Percentiles rank a stretch among this genome's conserved stretches.
Conservation (phyloP, 2,329 filamentous ascomycete species). For the Neoscytalidium dimidiatum region DNA sequence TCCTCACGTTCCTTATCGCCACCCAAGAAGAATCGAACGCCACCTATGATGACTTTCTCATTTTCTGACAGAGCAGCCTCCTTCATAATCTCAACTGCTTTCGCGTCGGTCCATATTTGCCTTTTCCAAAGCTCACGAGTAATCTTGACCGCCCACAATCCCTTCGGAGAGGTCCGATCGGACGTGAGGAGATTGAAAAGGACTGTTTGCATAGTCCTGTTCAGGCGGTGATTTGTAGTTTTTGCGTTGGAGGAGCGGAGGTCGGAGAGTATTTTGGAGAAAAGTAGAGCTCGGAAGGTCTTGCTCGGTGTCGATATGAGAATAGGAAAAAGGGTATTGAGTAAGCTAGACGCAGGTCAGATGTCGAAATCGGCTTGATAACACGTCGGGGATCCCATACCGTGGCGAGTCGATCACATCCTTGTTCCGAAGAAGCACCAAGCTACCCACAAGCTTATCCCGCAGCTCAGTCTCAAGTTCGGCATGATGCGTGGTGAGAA, state of each 20-base stretch:
- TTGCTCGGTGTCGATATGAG: conserved; percentile 92
- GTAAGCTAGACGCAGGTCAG: conserved; percentile 48
- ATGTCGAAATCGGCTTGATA: background rate
- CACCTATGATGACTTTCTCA: conserved; percentile 86
- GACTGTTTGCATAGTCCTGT: conserved; percentile 89
- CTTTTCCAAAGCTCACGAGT: conserved; percentile 95
- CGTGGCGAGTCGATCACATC: conserved; percentile 84
- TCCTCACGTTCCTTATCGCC: conserved; percentile 96
- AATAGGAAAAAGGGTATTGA: conserved; percentile 93
- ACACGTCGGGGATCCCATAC: conserved; percentile 32
- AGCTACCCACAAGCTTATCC: conserved; percentile 90
- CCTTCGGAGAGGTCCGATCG: conserved; percentile 81
- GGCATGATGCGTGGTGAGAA: conserved; percentile 80
- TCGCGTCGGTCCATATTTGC: conserved; percentile 92
- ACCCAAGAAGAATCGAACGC: conserved; percentile 91
- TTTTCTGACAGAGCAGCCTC: conserved; percentile 86
- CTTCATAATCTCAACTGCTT: conserved; percentile 97
- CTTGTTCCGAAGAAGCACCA: conserved; percentile 86
- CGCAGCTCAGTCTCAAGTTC: conserved; percentile 80
- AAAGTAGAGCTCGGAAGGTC: conserved; percentile 77
- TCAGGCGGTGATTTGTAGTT: conserved; percentile 86
- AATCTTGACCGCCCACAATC: conserved; percentile 93
- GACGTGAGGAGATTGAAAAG: conserved; percentile 88
- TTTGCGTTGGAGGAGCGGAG: conserved; percentile 86
- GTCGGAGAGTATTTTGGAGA: conserved; percentile 90